Conservation (phyloP, 2,329 filamentous ascomycete species). For the Scortechinia acanthostroma region DNA sequence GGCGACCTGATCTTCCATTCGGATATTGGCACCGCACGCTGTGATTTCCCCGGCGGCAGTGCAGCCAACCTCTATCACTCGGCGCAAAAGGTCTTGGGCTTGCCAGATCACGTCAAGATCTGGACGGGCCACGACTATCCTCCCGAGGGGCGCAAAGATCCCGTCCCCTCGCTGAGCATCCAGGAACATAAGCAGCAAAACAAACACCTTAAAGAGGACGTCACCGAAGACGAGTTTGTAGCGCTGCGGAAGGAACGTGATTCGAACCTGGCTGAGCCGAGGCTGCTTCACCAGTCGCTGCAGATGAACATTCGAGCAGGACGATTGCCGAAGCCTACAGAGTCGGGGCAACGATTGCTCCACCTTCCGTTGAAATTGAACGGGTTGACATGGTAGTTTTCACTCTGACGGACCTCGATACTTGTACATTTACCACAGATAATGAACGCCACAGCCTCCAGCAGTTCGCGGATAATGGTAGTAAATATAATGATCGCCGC, state of each 20-base stretch:
- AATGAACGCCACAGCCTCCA: too few species aligned
- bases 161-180: conserved; percentile 33
- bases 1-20: conserved; percentile 44
- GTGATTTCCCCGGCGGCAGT: conserved; percentile 44
- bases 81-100: conserved; percentile 25
- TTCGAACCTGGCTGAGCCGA: conserved; percentile 28
- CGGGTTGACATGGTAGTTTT: background rate
- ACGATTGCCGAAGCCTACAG: conserved; percentile 22
- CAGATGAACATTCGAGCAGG: conserved; percentile 45
- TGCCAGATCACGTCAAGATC: conserved; percentile 34
- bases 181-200: conserved; percentile 34
- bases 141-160: conserved; percentile 12
- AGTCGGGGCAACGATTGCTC: conserved; percentile 19
- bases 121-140: conserved; percentile 51
- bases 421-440: too few species aligned
- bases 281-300: conserved; percentile 37
- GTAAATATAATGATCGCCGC: too few species aligned
- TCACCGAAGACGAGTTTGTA: conserved; percentile 33
- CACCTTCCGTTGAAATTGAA: conserved; percentile 22
- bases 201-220: conserved; percentile 32
- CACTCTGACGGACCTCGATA: too few species aligned
- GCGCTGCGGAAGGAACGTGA: conserved; percentile 32
- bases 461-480: too few species aligned
- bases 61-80: conserved; percentile 33
- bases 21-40: conserved; percentile 41